Evolutionary conservation across 1,284 basidiomycete species (phyloP).

Genomic region (Austroboletus novae-zelandiae): DNA sequence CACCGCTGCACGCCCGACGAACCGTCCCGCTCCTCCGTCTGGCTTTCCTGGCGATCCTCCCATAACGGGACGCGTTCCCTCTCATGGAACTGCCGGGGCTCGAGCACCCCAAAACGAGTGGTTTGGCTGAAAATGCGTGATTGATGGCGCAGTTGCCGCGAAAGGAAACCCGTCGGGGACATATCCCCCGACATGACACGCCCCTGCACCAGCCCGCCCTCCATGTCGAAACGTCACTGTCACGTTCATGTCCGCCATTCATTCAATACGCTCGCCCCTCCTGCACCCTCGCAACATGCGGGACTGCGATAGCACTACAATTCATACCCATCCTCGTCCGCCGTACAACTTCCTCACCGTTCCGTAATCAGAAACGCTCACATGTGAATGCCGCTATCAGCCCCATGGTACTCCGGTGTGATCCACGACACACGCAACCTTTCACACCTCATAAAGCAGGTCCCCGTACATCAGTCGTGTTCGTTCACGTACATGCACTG

Average conservation of each 20-base stretch:
- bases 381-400: constrained; percentile 36
- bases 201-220: constrained; percentile 19
- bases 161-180: constrained; percentile 31
- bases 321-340: constrained; percentile 19
- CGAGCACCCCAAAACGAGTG: constrained; percentile 29
- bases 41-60: constrained; percentile 26
- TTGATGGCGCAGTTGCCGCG: constrained; percentile 28
- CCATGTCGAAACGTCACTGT: constrained; percentile 31
- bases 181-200: constrained; percentile 25
- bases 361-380: constrained; percentile 34
- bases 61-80: constrained; percentile 18
- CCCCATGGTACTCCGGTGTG: constrained; percentile 28
- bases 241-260: constrained; percentile 25
- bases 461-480: constrained; percentile 34
- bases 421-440: constrained; percentile 31
- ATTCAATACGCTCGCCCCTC: constrained; percentile 6
- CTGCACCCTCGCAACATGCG: constrained; percentile 18
- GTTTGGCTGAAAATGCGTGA: constrained; percentile 19
- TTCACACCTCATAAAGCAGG: constrained; percentile 37
- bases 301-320: constrained; percentile 21
- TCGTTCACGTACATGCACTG: constrained; percentile 34
- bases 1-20: constrained; percentile 3
- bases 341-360: constrained; percentile 31
- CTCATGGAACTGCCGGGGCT: constrained; percentile 16
- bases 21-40: not conserved